Conservation (phyloP, 1,139 yeast species). For the Hansenula lynferdii region DNA sequence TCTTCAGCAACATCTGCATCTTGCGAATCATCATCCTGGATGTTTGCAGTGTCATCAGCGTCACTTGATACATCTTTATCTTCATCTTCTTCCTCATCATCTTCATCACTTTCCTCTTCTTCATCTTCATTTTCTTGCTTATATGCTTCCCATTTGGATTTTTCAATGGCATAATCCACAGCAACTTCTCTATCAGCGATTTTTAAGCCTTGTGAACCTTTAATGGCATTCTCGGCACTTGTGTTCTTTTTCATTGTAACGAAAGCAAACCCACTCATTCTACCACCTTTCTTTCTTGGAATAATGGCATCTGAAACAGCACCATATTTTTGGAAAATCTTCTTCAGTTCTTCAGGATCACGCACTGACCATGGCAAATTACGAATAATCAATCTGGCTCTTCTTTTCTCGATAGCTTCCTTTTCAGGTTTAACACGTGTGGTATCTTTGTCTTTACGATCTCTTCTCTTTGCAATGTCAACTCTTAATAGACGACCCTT, state of each 20-base stretch:
- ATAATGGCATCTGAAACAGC: constrained; percentile 86
- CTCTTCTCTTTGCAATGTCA: constrained; percentile 91
- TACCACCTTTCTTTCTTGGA: constrained; percentile 85
- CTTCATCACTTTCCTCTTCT: constrained; percentile 25
- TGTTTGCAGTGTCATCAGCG: constrained; percentile 30
- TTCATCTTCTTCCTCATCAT: constrained; percentile 25
- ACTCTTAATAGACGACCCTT: constrained; percentile 65
- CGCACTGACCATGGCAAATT: constrained; percentile 96
- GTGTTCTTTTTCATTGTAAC: constrained; percentile 80
- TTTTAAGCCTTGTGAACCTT: constrained; percentile 65
- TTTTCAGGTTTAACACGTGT: constrained; percentile 18
- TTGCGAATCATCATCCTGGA: too few relatives aligned
- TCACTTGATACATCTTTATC: constrained; percentile 28
- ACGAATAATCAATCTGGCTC: constrained; percentile 81
- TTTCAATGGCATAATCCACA: constrained; percentile 90
- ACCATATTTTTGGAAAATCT: constrained; percentile 73
- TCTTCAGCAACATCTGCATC: constrained; percentile 28
- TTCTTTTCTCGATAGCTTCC: constrained; percentile 46
- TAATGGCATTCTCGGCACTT: constrained; percentile 79
- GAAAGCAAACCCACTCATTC: constrained; percentile 93
- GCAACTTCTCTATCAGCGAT: constrained; percentile 91
- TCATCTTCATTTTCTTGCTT: constrained; percentile 34
- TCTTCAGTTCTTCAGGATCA: constrained; percentile 65
- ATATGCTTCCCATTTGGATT: constrained; percentile 68
- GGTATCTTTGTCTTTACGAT: constrained; percentile 43